phyloP scores from a whole-genome alignment of 495 filamentous ascomycete species.

The Neurospora sp. region DNA sequence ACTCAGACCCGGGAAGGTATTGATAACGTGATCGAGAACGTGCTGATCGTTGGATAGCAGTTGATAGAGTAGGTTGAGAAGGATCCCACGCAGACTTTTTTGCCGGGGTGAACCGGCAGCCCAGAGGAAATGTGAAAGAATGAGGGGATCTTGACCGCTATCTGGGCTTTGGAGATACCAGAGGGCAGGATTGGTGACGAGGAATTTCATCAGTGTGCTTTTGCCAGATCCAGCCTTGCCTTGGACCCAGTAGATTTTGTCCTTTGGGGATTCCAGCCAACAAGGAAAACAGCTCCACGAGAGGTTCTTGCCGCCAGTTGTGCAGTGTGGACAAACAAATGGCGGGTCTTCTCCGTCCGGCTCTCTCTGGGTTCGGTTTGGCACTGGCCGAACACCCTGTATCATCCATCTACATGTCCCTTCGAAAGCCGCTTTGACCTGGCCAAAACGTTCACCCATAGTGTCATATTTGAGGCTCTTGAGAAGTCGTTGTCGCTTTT shows the following conservation, averaged over 20 bases:
- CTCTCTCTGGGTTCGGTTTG: neutral
- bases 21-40: conserved; percentile 5
- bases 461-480: conserved; percentile 13
- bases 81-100: conserved; percentile 17
- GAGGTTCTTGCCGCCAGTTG: neutral
- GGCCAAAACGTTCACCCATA: conserved; percentile 13
- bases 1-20: neutral
- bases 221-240: conserved; percentile 37
- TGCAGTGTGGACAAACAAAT: neutral
- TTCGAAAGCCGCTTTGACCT: conserved; percentile 11
- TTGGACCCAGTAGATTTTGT: conserved; percentile 27
- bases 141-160: neutral
- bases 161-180: neutral
- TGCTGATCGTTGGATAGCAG: conserved; percentile 8
- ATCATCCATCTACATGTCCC: conserved; percentile 29
- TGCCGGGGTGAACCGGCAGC: conserved; percentile 14
- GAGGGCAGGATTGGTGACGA: conserved; percentile 7
- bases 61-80: conserved; percentile 22
- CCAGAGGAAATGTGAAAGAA: conserved; percentile 25
- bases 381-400: neutral
- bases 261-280: conserved; percentile 18
- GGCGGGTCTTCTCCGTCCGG: neutral
- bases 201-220: conserved; percentile 34
- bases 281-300: conserved; percentile 18
- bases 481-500: conserved; percentile 7